Base-by-base conservation (phyloP, 2,329 filamentous ascomycete species). In the Teratosphaeria viscida region DNA sequence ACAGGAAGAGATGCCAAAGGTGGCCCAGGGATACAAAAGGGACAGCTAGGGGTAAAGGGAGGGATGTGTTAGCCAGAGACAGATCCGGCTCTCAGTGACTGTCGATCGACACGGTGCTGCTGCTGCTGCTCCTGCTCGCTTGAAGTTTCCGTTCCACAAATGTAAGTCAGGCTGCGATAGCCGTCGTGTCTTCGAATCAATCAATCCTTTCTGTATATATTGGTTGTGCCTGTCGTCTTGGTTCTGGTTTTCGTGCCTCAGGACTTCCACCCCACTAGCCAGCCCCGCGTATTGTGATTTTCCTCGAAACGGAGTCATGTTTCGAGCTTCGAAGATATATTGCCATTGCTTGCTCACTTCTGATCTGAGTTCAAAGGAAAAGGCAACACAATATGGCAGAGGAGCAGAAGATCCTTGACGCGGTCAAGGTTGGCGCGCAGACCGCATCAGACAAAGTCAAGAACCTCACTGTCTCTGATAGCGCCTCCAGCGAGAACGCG, bases 381-480 rank as follows among this genome's bases (percentile, higher is more conserved):
- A 37, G n/a, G 29, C 39, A 37, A 14, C 5, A 23, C 55, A 27
- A 11, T 7, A 60, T 60, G 59, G 55, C 59, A 26, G 55, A 55
- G 16, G 55, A 55, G 5, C 43, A 49, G 19, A 32, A 55, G 26
- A 55, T 37, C 19, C 26, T 16, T 7, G 34, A 55, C 16, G 34
- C 55, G 32, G 32, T 56, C 57, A 59, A 32, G 60, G 72, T 72
- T 70, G 66, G 71, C 39, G 68, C 69, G 53, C 68, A 72, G 64
- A 64, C 69, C 54, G 72, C 72, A 32, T 62, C 70, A 52, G 67
- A 73, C 56, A 67, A 71, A 63, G 70, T 74, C 52, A 64, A 67
- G 37, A 63, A 68, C 52, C 62, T 72, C 57, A 73, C 67, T 3
- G 72, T 69, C 5, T 68, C 67, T 56, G 75, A 75, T 49, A 63